Evolutionary conservation across 441 rosid genomes (phyloP), one percentile per base, ranked within the genome.

Genomic region (Erodium chrysanthum): DNA sequence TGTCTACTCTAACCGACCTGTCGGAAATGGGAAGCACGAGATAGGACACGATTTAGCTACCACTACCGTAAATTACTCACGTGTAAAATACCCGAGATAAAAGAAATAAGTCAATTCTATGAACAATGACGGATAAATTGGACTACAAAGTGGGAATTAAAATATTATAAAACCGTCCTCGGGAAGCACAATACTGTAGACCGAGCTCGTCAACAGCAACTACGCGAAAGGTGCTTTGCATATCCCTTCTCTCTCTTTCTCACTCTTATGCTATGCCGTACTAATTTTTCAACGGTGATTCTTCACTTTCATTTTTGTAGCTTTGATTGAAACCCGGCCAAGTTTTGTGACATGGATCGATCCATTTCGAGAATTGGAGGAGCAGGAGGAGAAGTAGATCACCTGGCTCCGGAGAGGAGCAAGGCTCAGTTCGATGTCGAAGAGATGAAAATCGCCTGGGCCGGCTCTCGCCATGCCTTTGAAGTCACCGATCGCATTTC

Each of bases 401-500:
- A 84, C 71, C 77, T 84, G 23, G 90, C 84, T 11, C 79, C 71
- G 14, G 97, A 93, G 86, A 84, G 96, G 76, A 83, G 59, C 79
- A 88, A 73, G 78, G 88, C 90, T 0, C 80, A 84, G 75, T 89
- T 93, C 75, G 91, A 89, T 48, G 93, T 89, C 50, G 88, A 89
- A 3, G 86, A 83, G 60, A 88, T 93, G 96, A 93, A 93, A 84
- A 71, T 91, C 84, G 87, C 84, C 60, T 93, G 97, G 97, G 96
- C 90, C 20, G 93, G 98, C 50, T 93, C 98, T n/a, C 90, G 80
- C 69, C 90, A 83, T 44, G 86, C 80, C 77, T 81, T 81, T 31
- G 87, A 93, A 68, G 77, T 88, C 79, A 79, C 90, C 65, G 95
- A 93, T 77, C 91, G 97, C 66, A 79, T 93, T 10, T 77, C 95